Evolutionary conservation across 2,329 filamentous ascomycete genomes (phyloP), one percentile per base, ranked within the genome.

Genomic region (Ascomycota sp.): DNA sequence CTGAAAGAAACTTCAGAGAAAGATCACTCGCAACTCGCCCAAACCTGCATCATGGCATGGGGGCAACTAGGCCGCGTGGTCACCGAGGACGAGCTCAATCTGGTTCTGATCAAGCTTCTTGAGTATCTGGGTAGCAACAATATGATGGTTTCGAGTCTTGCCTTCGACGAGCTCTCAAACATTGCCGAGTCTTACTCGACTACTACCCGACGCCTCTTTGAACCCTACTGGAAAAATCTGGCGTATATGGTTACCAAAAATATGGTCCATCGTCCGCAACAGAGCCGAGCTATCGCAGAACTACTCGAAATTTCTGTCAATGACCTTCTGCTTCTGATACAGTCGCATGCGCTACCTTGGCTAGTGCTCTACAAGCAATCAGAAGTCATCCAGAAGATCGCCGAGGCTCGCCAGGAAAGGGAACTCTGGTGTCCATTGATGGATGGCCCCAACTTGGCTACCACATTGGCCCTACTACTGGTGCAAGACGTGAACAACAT

Each of bases 61-160:
- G 77, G 78, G n/a, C 76, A 82, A 47, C 62, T 92, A 33, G 86
- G 81, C 39, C 75, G 72, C 37, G 64, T 76, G 8, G 76, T 79
- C 31, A 67, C 71, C 11, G 80, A 89, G 39, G 72, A 86, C 40
- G 82, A 92, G 48, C 67, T 92, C 36, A 89, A 89, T 43, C 68
- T 93, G 34, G 76, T 89, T 16, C 59, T 98, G 25, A 65, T 92
- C 36, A 74, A 79, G 41, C 64, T 95, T 6, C 63, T 93, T 7
- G 79, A 92, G 37, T 92, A 89, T 47, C 61, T 95, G 7, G 86
- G 86, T 7, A 77, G 89, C 54, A 62, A 68, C 30, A 92, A 91
- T 49, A 68, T 70, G 29, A 67, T 92, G 26, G 62, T 92, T 7
- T 81, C 76, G 35, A 77, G 76, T 5, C 68, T 83, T 40, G 81